phyloP scores from a whole-genome alignment of 208 protist genomes.

The Trypanosomatidae sp. region DNA sequence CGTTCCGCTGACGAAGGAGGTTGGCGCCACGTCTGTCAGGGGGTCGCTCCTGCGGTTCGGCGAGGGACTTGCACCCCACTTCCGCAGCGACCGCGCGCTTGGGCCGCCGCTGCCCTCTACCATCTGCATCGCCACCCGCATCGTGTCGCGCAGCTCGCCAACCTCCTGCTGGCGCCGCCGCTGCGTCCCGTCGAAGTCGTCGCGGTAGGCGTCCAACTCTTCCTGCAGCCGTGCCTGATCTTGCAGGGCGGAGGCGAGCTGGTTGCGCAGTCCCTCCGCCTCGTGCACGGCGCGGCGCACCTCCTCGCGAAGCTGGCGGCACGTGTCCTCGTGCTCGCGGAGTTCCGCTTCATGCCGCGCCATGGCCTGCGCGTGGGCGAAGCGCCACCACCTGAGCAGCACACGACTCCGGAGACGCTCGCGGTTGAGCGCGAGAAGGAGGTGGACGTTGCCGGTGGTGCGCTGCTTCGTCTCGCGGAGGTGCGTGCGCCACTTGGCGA shows the following conservation, averaged over 20 bases:
- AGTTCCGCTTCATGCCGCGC: slow-evolving; percentile 8
- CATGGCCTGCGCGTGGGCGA: slow-evolving; percentile 1
- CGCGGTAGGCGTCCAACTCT: slow-evolving; percentile 9
- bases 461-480: slow-evolving; percentile 51
- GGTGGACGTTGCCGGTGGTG: slow-evolving; percentile 35
- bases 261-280: slow-evolving; percentile 9
- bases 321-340: slow-evolving; percentile 10
- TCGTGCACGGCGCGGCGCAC: slow-evolving; percentile 3
- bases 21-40: too few species aligned
- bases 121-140: slow-evolving; percentile 10
- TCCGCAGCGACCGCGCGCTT: slow-evolving; percentile 5
- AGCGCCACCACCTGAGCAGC: slow-evolving; percentile 33
- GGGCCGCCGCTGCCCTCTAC: slow-evolving; percentile 8
- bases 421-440: slow-evolving; percentile 44
- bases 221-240: slow-evolving; percentile 8
- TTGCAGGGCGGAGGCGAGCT: slow-evolving; percentile 4
- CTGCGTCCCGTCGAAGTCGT: slow-evolving; percentile 1
- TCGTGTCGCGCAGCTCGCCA: slow-evolving; percentile 14
- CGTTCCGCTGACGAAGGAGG: too few species aligned
- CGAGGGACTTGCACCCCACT: background rate
- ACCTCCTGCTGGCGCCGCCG: slow-evolving; percentile 14
- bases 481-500: slow-evolving; percentile 53
- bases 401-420: slow-evolving; percentile 24
- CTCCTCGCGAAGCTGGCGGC: slow-evolving; percentile 7
- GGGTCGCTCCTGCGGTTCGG: background rate